These are phyloP conservation scores for Lachnellula suecica DNA, from an alignment of 2,329 filamentous ascomycete genomes.

Conservation along the genomic window DNA sequence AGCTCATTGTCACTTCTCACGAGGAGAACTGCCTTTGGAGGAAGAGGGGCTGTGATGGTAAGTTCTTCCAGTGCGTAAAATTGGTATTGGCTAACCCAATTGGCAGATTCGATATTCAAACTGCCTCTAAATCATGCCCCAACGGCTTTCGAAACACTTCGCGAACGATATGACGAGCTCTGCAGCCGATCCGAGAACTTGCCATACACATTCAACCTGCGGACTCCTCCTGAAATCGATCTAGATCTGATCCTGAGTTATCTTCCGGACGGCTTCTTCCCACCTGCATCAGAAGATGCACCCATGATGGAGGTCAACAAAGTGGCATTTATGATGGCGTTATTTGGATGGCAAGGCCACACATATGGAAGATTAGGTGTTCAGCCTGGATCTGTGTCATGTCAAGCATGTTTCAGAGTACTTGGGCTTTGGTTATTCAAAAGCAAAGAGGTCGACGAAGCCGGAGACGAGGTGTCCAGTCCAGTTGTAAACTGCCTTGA, in stretches of 20 bases:
- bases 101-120: slow-evolving; percentile 56
- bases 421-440: slow-evolving; percentile 94
- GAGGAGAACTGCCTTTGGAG: slow-evolving; percentile 83
- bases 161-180: slow-evolving; percentile 64
- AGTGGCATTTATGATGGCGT: slow-evolving; percentile 65
- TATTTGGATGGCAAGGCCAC: slow-evolving; percentile 72
- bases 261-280: slow-evolving; percentile 56
- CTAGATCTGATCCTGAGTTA: slow-evolving; percentile 49
- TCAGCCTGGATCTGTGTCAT: slow-evolving; percentile 51
- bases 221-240: slow-evolving; percentile 48
- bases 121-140: slow-evolving; percentile 63
- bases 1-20: slow-evolving; percentile 73
- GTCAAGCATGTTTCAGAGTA: slow-evolving; percentile 82
- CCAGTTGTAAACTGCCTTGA: slow-evolving; percentile 68
- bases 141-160: slow-evolving; percentile 56
- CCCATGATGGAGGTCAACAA: slow-evolving; percentile 45
- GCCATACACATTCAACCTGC: slow-evolving; percentile 61
- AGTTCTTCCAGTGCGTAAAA: no score
- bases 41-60: slow-evolving; percentile 83
- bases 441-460: slow-evolving; percentile 63
- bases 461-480: slow-evolving; percentile 47
- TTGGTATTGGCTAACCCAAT: no score
- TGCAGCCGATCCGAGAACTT: slow-evolving; percentile 53
- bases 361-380: slow-evolving; percentile 27
- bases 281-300: background rate